Base-by-base conservation (phyloP, 129 eudicot species). In the Ambrosia trifida region DNA sequence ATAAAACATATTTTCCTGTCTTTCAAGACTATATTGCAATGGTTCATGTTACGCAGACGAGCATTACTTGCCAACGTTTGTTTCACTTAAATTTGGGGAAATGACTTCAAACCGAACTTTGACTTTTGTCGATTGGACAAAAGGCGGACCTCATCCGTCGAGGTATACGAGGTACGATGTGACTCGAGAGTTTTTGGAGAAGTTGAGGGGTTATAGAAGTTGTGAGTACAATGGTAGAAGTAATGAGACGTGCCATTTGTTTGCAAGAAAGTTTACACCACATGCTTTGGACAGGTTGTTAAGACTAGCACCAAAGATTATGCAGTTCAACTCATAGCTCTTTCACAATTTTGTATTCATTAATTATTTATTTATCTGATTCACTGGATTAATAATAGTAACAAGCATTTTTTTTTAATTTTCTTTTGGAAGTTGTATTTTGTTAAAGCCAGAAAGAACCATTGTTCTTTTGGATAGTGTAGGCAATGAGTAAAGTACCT, bases 71-170 rank as follows among this genome's bases (percentile, higher is more conserved):
- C 89, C 86, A 2, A 85, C 89, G 0, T 76, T 81, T 30, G 79
- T 85, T 5, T 71, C 67, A 3, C 79, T 67, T 43, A 81, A 45
- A 20, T 81, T 45, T 54, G 66, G 84, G 69, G 28, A 38, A 44
- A 38, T 10, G 53, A 85, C 75, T 46, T 60, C 81, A 1, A 78
- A 81, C 31, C 44, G 89, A 45, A 81, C 83, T 6, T 68, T 85
- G 77, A 81, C 89, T 51, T 81, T 57, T 68, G 89, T 81, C 11
- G 84, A 85, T 52, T 85, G 89, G 89, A 59, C 89, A n/a, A 77
- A 78, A 12, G 81, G 83, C 2, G 89, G 89, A 11, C 84, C 84
- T 3, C 89, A 85, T 66, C 89, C 89, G 35, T 63, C 78, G 11
- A 64, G 72, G 8, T 85, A 62, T 14, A 74, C 62, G 4, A 81